A percentile compares a stretch with the other conserved stretches of the same genome.
phyloP scores from a whole-genome alignment of 2,329 filamentous ascomycete genomes.

The Cucurbitaria berberidis region DNA sequence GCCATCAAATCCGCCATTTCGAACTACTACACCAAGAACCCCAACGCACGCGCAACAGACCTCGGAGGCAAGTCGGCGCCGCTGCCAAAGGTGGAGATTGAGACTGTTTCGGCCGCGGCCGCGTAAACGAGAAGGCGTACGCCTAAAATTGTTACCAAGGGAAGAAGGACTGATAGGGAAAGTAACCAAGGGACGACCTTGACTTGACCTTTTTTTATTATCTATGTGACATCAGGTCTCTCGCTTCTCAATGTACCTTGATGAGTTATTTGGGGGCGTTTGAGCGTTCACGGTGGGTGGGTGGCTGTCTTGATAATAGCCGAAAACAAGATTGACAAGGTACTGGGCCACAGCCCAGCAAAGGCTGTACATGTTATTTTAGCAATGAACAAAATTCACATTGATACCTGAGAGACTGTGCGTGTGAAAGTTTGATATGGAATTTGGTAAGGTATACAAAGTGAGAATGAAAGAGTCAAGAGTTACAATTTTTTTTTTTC shows the following conservation, averaged over 20 bases:
- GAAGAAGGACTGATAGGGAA: neutral
- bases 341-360: neutral
- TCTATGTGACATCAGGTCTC: conserved; percentile 14
- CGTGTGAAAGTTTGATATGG: too few species aligned
- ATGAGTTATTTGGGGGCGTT: conserved; percentile 13
- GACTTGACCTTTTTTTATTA: neutral
- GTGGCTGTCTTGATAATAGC: conserved; percentile 1
- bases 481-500: too few species aligned
- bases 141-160: conserved; percentile 31
- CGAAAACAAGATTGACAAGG: conserved; percentile 9
- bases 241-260: conserved; percentile 13
- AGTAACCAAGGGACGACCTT: neutral
- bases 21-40: conserved; percentile 92
- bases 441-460: neutral
- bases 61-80: conserved; percentile 75
- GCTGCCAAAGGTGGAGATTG: conserved; percentile 69
- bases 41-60: conserved; percentile 73
- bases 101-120: conserved; percentile 55
- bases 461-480: neutral
- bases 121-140: conserved; percentile 31
- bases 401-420: neutral
- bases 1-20: conserved; percentile 91
- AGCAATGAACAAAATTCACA: conserved; percentile 12
- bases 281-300: conserved; percentile 12
- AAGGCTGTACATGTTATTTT: neutral